Evolutionary conservation across 2,329 filamentous ascomycete species (phyloP).

Genomic region (Xylariaceae sp.): DNA sequence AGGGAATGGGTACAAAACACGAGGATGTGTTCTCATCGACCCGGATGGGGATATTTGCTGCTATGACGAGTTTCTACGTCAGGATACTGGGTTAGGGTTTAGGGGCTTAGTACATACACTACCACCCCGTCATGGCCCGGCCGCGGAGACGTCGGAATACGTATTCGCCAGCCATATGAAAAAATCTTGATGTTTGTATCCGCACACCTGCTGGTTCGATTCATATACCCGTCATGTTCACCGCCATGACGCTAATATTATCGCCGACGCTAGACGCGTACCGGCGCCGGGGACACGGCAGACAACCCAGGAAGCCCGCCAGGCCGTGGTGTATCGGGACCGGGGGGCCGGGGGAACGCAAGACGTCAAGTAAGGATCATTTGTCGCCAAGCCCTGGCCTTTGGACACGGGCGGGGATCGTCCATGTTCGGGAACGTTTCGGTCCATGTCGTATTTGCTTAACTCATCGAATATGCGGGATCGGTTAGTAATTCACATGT

Average conservation of each 20-base stretch:
- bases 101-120: too few relatives aligned
- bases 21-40: neutral
- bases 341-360: neutral
- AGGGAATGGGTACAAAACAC: neutral
- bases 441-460: neutral
- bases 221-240: constrained; percentile 17
- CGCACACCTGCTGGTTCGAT: neutral
- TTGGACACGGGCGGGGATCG: constrained; percentile 1
- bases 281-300: constrained; percentile 15
- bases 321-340: neutral
- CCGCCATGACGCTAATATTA: neutral
- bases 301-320: too few relatives aligned
- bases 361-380: constrained; percentile 16
- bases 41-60: neutral
- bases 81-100: neutral
- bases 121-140: too few relatives aligned
- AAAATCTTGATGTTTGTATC: too few relatives aligned
- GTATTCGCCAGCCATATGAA: too few relatives aligned
- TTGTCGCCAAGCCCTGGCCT: neutral
- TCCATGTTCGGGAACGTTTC: neutral
- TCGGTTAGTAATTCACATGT: neutral
- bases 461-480: neutral
- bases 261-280: neutral
- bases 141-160: too few relatives aligned
- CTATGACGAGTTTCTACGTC: constrained; percentile 9